Evolutionary conservation across 768 basidiomycete species (phyloP).

Genomic region (Boletus rubroflammeus): DNA sequence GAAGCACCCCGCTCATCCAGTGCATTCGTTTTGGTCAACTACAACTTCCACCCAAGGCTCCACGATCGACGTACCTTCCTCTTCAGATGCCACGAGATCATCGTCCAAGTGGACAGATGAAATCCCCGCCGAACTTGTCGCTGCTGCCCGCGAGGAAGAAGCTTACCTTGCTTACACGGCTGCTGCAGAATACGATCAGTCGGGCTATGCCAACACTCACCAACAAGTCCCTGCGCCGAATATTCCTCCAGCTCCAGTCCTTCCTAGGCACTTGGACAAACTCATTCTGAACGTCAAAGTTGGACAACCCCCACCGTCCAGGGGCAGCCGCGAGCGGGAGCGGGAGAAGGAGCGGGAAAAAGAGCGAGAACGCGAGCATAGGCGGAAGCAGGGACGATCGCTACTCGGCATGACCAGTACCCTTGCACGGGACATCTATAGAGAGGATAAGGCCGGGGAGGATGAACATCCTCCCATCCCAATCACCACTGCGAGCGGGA

Average conservation of each 20-base stretch:
- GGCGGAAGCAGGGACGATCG: conserved; percentile 31
- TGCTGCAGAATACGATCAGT: conserved; percentile 32
- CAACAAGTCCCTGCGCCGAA: conserved; percentile 57
- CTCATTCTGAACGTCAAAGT: conserved; percentile 73
- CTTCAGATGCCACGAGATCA: conserved; percentile 28
- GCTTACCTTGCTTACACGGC: conserved; percentile 49
- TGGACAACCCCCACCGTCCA: conserved; percentile 31
- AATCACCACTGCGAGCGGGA: conserved; percentile 38
- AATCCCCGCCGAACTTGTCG: conserved; percentile 73
- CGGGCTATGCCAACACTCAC: conserved; percentile 35
- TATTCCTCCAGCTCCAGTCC: conserved; percentile 81
- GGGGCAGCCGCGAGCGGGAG: conserved; percentile 33
- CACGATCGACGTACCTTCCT: conserved; percentile 25
- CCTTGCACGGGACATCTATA: conserved; percentile 27
- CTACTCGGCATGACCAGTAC: conserved; percentile 36
- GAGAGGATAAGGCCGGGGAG: conserved; percentile 20
- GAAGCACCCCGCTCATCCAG: conserved; percentile 26
- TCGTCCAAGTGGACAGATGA: conserved; percentile 65
- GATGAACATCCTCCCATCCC: conserved; percentile 28
- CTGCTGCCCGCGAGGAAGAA: conserved; percentile 85
- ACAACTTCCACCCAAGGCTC: conserved; percentile 34
- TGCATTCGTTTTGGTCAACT: conserved; percentile 45
- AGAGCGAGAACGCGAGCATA: conserved; percentile 31
- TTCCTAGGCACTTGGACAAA: conserved; percentile 91
- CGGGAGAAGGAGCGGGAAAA: conserved; percentile 36